Evolutionary conservation across 1,284 basidiomycete genomes (phyloP), one percentile per base, ranked within the genome.

Genomic region (Irpex sp.): DNA sequence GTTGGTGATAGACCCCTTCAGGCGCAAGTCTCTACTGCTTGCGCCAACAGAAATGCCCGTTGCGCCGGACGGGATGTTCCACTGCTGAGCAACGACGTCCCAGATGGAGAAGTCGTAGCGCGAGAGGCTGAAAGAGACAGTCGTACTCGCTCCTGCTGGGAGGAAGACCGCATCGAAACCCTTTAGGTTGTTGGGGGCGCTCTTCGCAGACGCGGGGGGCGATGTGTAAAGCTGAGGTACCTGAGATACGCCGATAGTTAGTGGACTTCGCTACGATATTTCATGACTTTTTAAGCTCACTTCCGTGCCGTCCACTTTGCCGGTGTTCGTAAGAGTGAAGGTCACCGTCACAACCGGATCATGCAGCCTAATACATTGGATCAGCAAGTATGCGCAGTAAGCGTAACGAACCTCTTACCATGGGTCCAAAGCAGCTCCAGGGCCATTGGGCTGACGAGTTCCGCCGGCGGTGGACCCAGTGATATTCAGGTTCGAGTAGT

Each of bases 121-220:
- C n/a, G 86, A 86, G 36, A 90, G 75, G n/a, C 75, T 76, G 67
- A 90, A 80, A 0, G 76, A 78, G 1, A 84, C 82, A 1, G 66
- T 72, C 61, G 70, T 72, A 12, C 73, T 80, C 64, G 84, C 71
- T 0, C 82, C 82, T 2, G 84, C 77, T 0, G 68, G 62, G 1
- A 88, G 65, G 28, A 78, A 78, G 10, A 85, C 72, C 63, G 85
- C 76, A 16, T 82, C 83, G 73, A 90, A 90, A 3, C 88, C 88
- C 67, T 81, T 84, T 39, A 90, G 74, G 56, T 88, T 68, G 9
- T 80, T 80, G 0, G 88, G 88, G 1, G 87, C 86, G 62, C 85
- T 82, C n/a, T 77, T 77, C 1, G 85, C 72, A 1, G 77, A 76
- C 9, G 75, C 65, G 14, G 82, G 82, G 16, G 76, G 74, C 12